These are phyloP conservation scores for Aspergillus glaucus DNA, from an alignment of 2,329 filamentous ascomycete species.

Conservation along the genomic window DNA sequence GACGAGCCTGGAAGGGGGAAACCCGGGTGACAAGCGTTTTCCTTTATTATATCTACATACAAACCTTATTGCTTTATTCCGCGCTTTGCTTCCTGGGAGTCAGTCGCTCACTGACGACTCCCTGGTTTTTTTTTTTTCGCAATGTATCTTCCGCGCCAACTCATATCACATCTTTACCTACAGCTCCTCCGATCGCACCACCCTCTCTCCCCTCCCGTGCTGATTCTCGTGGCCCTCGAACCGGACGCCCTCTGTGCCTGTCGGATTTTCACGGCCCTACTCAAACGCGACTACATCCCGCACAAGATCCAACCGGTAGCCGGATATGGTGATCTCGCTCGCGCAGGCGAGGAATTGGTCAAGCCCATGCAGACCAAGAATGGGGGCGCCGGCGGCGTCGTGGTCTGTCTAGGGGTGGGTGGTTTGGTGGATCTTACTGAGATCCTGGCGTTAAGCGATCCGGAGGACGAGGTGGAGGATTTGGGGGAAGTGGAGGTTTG, in stretches of 20 bases:
- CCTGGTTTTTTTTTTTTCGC: slow-evolving; percentile 16
- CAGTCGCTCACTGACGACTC: neutral
- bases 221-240: slow-evolving; percentile 88
- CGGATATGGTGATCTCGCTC: slow-evolving; percentile 83
- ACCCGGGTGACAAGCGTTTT: neutral
- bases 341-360: slow-evolving; percentile 71
- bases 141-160: slow-evolving; percentile 91
- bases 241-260: slow-evolving; percentile 93
- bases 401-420: slow-evolving; percentile 87
- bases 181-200: slow-evolving; percentile 82
- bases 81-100: slow-evolving; percentile 3
- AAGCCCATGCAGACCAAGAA: slow-evolving; percentile 77
- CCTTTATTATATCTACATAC: neutral
- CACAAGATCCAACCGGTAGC: slow-evolving; percentile 95
- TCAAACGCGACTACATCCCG: slow-evolving; percentile 95
- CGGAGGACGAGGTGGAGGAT: slow-evolving; percentile 54
- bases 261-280: slow-evolving; percentile 83
- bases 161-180: slow-evolving; percentile 85
- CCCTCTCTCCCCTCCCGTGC: slow-evolving; percentile 81
- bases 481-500: slow-evolving; percentile 89
- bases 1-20: neutral
- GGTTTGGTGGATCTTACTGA: slow-evolving; percentile 82
- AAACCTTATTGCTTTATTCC: slow-evolving; percentile 4
- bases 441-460: slow-evolving; percentile 69
- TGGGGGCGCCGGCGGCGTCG: slow-evolving; percentile 79